Percentiles rank a stretch among this genome's conserved stretches.
Evolutionary conservation across 2,329 filamentous ascomycete species (phyloP).

Genomic region (Penicillium sp.): DNA sequence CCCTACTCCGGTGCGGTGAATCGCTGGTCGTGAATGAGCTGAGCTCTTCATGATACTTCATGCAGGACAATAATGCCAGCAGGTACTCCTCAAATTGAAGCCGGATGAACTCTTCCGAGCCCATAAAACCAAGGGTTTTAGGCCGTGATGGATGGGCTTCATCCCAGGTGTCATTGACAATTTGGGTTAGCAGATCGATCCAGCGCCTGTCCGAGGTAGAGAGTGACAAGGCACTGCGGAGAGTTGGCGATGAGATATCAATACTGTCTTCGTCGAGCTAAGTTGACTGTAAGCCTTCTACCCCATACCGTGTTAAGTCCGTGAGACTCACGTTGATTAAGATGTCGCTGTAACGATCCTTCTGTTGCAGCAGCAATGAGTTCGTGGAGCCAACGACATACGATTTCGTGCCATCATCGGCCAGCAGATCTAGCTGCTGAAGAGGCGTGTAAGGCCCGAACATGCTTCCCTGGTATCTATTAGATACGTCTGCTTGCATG

Average conservation of each 20-base stretch:
- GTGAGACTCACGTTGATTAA: constrained; percentile 66
- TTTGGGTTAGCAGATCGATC: constrained; percentile 93
- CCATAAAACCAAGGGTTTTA: constrained; percentile 91
- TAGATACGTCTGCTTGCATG: not conserved
- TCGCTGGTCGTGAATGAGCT: constrained; percentile 45
- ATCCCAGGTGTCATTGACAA: constrained; percentile 95
- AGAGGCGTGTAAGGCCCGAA: constrained; percentile 96
- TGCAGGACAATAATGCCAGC: constrained; percentile 75
- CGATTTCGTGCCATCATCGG: constrained; percentile 89
- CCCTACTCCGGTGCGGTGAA: constrained; percentile 36
- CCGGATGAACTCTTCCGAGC: constrained; percentile 94
- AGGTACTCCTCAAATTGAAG: constrained; percentile 97
- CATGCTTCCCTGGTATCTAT: constrained; percentile 64
- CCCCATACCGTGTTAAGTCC: no score
- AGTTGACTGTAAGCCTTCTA: not conserved
- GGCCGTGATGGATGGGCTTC: constrained; percentile 79
- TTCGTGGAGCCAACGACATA: constrained; percentile 98
- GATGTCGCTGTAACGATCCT: constrained; percentile 91
- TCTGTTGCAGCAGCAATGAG: constrained; percentile 85
- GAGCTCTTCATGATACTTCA: constrained; percentile 78
- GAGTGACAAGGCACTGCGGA: constrained; percentile 68
- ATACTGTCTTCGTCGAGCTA: constrained; percentile 78
- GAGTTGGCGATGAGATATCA: constrained; percentile 72
- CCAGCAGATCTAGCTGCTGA: constrained; percentile 89
- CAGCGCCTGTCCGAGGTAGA: constrained; percentile 85